phyloP scores from a whole-genome alignment of 768 basidiomycete species.

The Saitozyma podzolica region DNA sequence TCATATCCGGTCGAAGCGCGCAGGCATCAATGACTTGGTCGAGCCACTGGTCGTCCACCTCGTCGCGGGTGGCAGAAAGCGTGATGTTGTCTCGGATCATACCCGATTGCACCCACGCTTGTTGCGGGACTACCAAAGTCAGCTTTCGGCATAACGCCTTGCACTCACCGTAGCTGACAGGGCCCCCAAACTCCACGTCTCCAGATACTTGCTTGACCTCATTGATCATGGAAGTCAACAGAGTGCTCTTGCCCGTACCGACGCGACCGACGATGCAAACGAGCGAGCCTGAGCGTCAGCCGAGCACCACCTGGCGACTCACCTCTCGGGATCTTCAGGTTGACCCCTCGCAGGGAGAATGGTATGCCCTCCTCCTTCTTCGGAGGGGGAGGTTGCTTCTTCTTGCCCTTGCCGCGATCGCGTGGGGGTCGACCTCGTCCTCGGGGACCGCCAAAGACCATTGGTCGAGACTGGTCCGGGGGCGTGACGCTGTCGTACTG shows the following conservation, averaged over 20 bases:
- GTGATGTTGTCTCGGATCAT: conserved; percentile 50
- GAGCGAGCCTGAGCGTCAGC: conserved; percentile 26
- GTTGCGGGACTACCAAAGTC: conserved; percentile 36
- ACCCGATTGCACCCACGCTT: conserved; percentile 51
- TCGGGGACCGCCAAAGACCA: conserved; percentile 53
- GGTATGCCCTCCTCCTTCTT: conserved; percentile 46
- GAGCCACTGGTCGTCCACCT: conserved; percentile 27
- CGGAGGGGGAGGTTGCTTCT: neutral
- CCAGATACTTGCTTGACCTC: conserved; percentile 43
- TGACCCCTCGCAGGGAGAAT: conserved; percentile 59
- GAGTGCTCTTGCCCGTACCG: conserved; percentile 48
- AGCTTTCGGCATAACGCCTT: neutral
- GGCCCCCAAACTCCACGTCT: conserved; percentile 37
- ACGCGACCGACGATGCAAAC: conserved; percentile 48
- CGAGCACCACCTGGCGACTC: neutral
- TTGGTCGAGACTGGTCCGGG: neutral
- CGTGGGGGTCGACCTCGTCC: conserved; percentile 1
- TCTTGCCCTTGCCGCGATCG: conserved; percentile 6
- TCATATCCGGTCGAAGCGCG: conserved; percentile 35
- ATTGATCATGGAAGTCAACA: conserved; percentile 43
- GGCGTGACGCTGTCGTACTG: conserved; percentile 34
- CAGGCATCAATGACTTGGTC: conserved; percentile 42
- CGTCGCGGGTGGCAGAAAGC: conserved; percentile 28
- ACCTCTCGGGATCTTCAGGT: conserved; percentile 56
- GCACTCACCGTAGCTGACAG: conserved; percentile 37